phyloP scores from a whole-genome alignment of 768 basidiomycete genomes.

The Agaricus sinodeliciosus region DNA sequence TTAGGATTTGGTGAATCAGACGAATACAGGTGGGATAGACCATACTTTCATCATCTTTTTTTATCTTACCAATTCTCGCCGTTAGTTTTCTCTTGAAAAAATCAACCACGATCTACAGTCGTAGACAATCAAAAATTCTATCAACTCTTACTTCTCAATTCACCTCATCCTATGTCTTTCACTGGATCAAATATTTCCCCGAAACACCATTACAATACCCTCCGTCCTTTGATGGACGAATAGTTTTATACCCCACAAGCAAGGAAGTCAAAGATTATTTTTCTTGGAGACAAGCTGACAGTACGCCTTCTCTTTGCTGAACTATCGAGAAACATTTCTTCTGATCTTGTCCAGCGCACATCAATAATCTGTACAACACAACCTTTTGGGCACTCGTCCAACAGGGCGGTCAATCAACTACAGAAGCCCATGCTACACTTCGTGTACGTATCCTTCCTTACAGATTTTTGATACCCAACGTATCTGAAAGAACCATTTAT shows the following conservation, averaged over 20 bases:
- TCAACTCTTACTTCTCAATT: slow-evolving; percentile 81
- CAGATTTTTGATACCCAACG: background rate
- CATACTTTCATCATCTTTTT: background rate
- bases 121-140: slow-evolving; percentile 82
- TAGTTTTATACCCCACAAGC: slow-evolving; percentile 72
- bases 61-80: background rate
- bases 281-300: slow-evolving; percentile 93
- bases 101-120: slow-evolving; percentile 72
- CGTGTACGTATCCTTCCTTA: slow-evolving; percentile 38
- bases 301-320: slow-evolving; percentile 43
- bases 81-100: slow-evolving; percentile 81
- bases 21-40: slow-evolving; percentile 72
- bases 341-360: slow-evolving; percentile 59
- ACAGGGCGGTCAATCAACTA: slow-evolving; percentile 68
- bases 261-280: slow-evolving; percentile 86
- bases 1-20: slow-evolving; percentile 96
- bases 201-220: slow-evolving; percentile 68
- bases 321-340: background rate
- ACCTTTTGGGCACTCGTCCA: slow-evolving; percentile 91
- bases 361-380: slow-evolving; percentile 98
- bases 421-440: slow-evolving; percentile 77
- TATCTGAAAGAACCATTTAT: background rate
- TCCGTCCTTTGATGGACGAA: slow-evolving; percentile 89
- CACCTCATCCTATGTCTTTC: slow-evolving; percentile 84
- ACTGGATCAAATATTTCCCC: slow-evolving; percentile 80